phyloP scores from a whole-genome alignment of 352 stramenopile genomes.

The Globisporangium polare region DNA sequence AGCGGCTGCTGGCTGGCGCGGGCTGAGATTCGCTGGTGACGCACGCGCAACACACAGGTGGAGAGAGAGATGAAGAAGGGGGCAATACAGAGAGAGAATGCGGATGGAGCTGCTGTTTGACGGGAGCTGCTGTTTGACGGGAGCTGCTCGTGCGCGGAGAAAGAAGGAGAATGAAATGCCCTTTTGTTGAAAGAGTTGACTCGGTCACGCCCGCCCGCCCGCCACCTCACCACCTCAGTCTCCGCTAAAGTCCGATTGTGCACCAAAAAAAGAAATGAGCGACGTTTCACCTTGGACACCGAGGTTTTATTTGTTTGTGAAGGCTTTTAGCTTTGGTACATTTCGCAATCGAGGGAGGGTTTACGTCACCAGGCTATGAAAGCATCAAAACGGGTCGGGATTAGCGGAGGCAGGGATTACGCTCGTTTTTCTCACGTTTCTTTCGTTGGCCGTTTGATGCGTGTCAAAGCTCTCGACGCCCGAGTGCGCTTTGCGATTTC shows the following conservation, averaged over 20 bases:
- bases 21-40: not conserved
- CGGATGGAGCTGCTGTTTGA: not conserved
- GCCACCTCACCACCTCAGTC: slow-evolving; percentile 1
- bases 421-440: no score
- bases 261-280: not conserved
- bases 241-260: slow-evolving; percentile 2
- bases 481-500: no score
- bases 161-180: not conserved
- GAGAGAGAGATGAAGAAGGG: not conserved
- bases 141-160: not conserved
- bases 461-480: no score
- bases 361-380: no score
- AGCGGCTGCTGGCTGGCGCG: not conserved
- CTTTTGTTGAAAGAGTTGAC: no score
- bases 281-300: not conserved
- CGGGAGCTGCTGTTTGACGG: not conserved
- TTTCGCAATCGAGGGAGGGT: no score
- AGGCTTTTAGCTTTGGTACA: no score
- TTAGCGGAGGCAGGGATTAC: no score
- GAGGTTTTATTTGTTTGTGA: not conserved
- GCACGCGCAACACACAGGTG: not conserved
- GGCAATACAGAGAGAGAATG: not conserved
- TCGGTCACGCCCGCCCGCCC: not conserved
- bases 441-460: no score
- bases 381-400: no score